Evolutionary conservation across 257 asterid species (phyloP).

Genomic region (Apocynum venetum): DNA sequence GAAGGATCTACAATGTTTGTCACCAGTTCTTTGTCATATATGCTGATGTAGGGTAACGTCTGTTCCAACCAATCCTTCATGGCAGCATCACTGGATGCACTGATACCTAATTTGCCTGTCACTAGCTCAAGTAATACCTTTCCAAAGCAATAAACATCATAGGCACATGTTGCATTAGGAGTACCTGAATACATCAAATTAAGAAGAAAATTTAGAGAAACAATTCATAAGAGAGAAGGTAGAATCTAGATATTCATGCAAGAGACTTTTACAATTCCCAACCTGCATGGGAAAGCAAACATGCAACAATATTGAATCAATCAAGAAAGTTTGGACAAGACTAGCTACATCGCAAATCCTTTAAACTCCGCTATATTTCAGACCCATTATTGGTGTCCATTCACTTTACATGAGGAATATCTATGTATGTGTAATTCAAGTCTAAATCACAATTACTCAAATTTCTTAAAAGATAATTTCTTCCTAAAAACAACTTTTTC

Average conservation of each 20-base stretch:
- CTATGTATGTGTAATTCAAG: too few species aligned
- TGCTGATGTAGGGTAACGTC: slow-evolving; percentile 62
- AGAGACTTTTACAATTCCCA: background rate
- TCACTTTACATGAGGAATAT: background rate
- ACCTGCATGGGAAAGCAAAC: too few species aligned
- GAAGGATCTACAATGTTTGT: slow-evolving; percentile 86
- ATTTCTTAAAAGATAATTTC: background rate
- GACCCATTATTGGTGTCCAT: too few species aligned
- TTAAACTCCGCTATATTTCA: too few species aligned
- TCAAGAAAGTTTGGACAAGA: too few species aligned
- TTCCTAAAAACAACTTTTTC: background rate
- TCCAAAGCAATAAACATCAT: slow-evolving; percentile 91
- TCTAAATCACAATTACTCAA: background rate
- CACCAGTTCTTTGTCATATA: slow-evolving; percentile 84
- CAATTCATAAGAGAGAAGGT: background rate
- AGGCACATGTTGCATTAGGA: slow-evolving; percentile 61
- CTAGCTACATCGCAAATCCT: too few species aligned
- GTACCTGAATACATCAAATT: slow-evolving; percentile 39
- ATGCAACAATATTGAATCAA: too few species aligned
- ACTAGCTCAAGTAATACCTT: slow-evolving; percentile 91
- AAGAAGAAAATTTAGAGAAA: slow-evolving; percentile 8
- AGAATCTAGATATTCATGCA: background rate
- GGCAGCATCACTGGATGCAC: slow-evolving; percentile 59
- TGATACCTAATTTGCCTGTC: slow-evolving; percentile 85
- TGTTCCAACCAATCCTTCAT: slow-evolving; percentile 70